Percentiles rank a stretch among this genome's conserved stretches.
Conservation (phyloP, 2,329 filamentous ascomycete species). For the Fusarium setosum region DNA sequence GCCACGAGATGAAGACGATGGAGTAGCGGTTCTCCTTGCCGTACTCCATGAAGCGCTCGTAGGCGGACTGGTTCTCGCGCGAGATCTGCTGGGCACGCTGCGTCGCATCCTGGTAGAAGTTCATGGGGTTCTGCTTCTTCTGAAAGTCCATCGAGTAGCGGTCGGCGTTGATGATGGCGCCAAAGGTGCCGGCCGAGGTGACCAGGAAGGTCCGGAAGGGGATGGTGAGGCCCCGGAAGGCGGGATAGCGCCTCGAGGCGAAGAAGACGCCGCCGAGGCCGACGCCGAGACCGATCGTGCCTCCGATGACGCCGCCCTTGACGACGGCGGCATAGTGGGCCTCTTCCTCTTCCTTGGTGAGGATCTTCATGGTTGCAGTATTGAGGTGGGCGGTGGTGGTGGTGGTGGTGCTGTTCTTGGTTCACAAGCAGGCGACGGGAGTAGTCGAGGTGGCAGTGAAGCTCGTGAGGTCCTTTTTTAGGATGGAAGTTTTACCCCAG, state of each 20-base stretch:
- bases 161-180: conserved; percentile 90
- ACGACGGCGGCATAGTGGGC: conserved; percentile 87
- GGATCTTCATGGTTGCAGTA: conserved; percentile 88
- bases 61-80: conserved; percentile 65
- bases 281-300: conserved; percentile 71
- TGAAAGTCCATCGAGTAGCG: conserved; percentile 75
- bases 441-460: background rate
- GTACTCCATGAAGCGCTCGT: conserved; percentile 76
- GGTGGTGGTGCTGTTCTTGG: conserved; percentile 4
- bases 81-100: conserved; percentile 66
- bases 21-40: conserved; percentile 85
- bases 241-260: conserved; percentile 77
- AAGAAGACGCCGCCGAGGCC: conserved; percentile 76
- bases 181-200: conserved; percentile 83
- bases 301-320: conserved; percentile 82
- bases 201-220: conserved; percentile 94
- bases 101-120: conserved; percentile 73
- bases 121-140: conserved; percentile 73
- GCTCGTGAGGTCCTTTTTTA: conserved; percentile 14
- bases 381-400: conserved; percentile 14
- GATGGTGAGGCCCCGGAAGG: conserved; percentile 84
- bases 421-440: background rate
- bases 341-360: conserved; percentile 92
- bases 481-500: conserved; percentile 2
- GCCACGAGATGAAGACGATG: conserved; percentile 85